phyloP scores from a whole-genome alignment of 2,329 filamentous ascomycete species.

The Elsinoe arachidis region DNA sequence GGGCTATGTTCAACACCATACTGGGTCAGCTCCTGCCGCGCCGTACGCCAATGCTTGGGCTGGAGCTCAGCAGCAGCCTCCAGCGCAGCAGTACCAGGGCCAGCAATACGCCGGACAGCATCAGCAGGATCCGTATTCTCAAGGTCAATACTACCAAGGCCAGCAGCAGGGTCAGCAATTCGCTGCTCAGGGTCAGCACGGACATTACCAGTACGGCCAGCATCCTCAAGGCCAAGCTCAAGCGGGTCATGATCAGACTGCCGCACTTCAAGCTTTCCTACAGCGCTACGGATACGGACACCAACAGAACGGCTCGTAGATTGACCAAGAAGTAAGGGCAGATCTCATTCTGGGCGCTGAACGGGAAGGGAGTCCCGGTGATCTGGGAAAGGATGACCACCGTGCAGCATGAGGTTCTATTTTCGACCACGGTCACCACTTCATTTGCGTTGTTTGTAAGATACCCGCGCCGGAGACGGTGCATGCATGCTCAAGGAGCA shows the following conservation, averaged over 20 bases:
- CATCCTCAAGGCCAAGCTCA: background rate
- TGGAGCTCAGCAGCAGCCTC: background rate
- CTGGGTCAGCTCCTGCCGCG: background rate
- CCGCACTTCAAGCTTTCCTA: slow-evolving; percentile 1
- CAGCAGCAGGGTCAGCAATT: background rate
- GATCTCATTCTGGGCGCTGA: background rate
- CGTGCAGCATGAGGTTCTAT: background rate
- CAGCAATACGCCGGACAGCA: too few species aligned
- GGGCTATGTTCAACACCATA: background rate
- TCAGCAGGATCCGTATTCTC: too few species aligned
- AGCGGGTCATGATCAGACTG: background rate
- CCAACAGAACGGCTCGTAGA: background rate
- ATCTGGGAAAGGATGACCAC: background rate
- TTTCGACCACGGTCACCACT: background rate
- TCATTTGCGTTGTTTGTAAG: slow-evolving; percentile 9
- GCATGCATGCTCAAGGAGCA: slow-evolving; percentile 4
- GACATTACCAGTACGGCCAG: background rate
- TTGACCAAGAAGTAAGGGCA: background rate
- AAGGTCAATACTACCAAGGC: background rate
- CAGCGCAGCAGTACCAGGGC: too few species aligned
- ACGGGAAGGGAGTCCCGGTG: background rate
- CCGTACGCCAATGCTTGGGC: background rate
- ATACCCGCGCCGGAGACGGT: background rate
- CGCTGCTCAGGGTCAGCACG: background rate
- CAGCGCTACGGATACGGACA: background rate